Evolutionary conservation across 1,284 basidiomycete species (phyloP).

Genomic region (Tilletia setariae): DNA sequence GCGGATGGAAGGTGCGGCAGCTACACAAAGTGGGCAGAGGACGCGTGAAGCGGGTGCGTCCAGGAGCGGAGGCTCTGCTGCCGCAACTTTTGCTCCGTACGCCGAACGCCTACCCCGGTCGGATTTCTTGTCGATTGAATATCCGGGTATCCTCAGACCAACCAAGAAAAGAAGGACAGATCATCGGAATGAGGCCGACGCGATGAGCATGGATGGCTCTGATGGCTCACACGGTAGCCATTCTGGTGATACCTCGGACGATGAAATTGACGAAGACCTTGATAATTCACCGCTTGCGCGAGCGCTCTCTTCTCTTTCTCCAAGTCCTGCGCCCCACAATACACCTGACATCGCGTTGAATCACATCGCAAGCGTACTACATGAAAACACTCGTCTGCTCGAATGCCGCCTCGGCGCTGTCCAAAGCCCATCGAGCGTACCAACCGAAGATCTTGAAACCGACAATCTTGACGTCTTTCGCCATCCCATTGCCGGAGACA

Average conservation of each 20-base stretch:
- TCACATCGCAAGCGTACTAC: constrained; percentile 31
- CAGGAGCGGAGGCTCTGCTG: too few relatives aligned
- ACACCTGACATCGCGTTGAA: constrained; percentile 28
- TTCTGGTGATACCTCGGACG: neutral
- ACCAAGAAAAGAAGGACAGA: neutral
- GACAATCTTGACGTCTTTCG: constrained; percentile 21
- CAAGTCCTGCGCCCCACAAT: constrained; percentile 28
- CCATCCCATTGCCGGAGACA: constrained; percentile 31
- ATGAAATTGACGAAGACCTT: neutral
- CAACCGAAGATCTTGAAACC: too few relatives aligned
- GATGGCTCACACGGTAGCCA: too few relatives aligned
- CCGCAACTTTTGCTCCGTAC: too few relatives aligned
- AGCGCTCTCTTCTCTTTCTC: constrained; percentile 36
- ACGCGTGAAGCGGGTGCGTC: too few relatives aligned
- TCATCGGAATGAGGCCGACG: neutral
- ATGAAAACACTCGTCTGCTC: constrained; percentile 26
- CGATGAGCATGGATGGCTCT: neutral
- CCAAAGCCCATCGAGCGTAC: too few relatives aligned
- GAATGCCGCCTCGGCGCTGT: constrained; percentile 37
- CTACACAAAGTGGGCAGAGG: too few relatives aligned
- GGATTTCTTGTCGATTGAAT: constrained; percentile 39
- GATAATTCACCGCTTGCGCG: constrained; percentile 27
- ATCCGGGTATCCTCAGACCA: constrained; percentile 34
- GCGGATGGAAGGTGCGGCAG: too few relatives aligned
- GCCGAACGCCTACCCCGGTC: constrained; percentile 26